Percentiles rank a stretch among this genome's conserved stretches.
phyloP scores from a whole-genome alignment of 192 early-diverging fungal genomes.

The Rhizophagus clarus region DNA sequence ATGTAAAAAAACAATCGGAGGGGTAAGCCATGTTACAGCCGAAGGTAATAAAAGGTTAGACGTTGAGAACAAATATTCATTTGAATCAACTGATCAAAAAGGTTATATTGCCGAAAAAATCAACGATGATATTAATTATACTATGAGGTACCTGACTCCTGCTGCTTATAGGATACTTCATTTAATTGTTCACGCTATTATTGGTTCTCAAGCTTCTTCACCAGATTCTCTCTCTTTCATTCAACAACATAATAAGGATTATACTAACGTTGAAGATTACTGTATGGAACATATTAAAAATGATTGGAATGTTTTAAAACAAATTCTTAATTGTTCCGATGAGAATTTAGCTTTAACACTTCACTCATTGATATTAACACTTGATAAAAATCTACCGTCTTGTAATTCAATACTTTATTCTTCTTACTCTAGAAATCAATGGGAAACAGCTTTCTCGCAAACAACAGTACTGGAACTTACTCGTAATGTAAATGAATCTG shows the following conservation, averaged over 20 bases:
- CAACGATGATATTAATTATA: neutral
- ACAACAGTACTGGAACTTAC: neutral
- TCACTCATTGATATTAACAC: neutral
- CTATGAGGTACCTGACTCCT: neutral
- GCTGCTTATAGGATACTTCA: constrained; percentile 22
- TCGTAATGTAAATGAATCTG: neutral
- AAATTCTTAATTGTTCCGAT: constrained; percentile 18
- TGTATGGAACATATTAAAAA: constrained; percentile 29
- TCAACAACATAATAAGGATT: neutral
- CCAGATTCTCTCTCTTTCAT: neutral
- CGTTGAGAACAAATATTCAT: neutral
- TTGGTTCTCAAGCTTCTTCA: neutral
- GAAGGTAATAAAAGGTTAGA: neutral
- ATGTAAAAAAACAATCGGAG: constrained; percentile 13
- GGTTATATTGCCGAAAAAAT: constrained; percentile 12
- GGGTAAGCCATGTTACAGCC: neutral
- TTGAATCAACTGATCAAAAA: neutral
- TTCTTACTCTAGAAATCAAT: no score
- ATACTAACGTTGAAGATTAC: neutral
- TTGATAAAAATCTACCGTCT: neutral
- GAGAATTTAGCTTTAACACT: constrained; percentile 18
- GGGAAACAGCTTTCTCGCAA: neutral
- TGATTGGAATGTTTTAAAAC: constrained; percentile 28
- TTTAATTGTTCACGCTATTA: constrained; percentile 19
- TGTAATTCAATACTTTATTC: neutral